Percentiles rank a stretch among this genome's conserved stretches.
phyloP scores from a whole-genome alignment of 2,329 filamentous ascomycete species.

The Achaetomium macrosporum region DNA sequence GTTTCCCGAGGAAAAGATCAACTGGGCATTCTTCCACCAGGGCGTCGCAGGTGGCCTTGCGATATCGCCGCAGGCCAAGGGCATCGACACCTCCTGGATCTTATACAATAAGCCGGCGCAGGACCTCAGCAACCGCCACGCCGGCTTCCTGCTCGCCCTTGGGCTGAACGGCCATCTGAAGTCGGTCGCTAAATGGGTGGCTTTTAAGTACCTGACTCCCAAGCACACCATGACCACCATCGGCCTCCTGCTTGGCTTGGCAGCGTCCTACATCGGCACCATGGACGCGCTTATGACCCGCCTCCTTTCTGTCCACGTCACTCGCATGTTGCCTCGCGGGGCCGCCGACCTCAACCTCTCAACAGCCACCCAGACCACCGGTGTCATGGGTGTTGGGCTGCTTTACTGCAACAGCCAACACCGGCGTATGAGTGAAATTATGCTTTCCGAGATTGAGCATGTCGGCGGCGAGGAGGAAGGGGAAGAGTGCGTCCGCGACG shows the following conservation, averaged over 20 bases:
- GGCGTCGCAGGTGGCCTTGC: slow-evolving; percentile 89
- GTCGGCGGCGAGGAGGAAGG: slow-evolving; percentile 77
- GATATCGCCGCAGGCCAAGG: slow-evolving; percentile 82
- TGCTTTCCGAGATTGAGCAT: slow-evolving; percentile 95
- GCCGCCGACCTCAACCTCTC: slow-evolving; percentile 93
- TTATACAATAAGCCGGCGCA: slow-evolving; percentile 87
- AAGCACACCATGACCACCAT: slow-evolving; percentile 99
- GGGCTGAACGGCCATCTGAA: slow-evolving; percentile 95
- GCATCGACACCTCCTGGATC: slow-evolving; percentile 98
- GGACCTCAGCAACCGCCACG: slow-evolving; percentile 92
- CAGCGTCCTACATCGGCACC: slow-evolving; percentile 89
- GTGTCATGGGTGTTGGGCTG: slow-evolving; percentile 93
- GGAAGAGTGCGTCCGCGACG: slow-evolving; percentile 81
- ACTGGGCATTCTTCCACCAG: slow-evolving; percentile 98
- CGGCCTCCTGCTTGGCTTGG: slow-evolving; percentile 83
- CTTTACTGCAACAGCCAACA: slow-evolving; percentile 95
- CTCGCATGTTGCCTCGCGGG: slow-evolving; percentile 84
- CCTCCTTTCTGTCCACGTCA: slow-evolving; percentile 90
- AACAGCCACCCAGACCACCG: slow-evolving; percentile 87
- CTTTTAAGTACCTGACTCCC: slow-evolving; percentile 97
- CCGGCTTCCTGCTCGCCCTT: slow-evolving; percentile 83
- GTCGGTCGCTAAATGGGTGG: slow-evolving; percentile 92
- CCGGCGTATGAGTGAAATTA: slow-evolving; percentile 96
- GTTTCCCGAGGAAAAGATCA: slow-evolving; percentile 93
- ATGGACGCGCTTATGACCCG: slow-evolving; percentile 96